A percentile compares a stretch with the other conserved stretches of the same genome.
These are phyloP conservation scores for Rhodotorula kratochvilovae DNA, from an alignment of 768 basidiomycete genomes.

Conservation along the genomic window DNA sequence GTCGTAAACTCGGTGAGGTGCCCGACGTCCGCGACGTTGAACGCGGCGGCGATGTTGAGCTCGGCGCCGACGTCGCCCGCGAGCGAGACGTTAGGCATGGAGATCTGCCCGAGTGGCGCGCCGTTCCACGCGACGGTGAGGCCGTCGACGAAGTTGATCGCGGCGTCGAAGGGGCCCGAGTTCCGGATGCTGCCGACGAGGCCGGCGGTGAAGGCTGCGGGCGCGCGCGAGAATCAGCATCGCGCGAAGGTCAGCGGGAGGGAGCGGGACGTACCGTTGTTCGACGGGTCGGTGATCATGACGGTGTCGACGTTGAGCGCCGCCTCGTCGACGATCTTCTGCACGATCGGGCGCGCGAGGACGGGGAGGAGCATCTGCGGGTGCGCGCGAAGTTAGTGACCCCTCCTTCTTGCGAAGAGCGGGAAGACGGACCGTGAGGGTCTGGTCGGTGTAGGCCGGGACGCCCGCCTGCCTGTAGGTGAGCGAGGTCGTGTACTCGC, in stretches of 20 bases:
- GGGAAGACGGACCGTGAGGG: slow-evolving; percentile 49
- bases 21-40: slow-evolving; percentile 58
- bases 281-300: slow-evolving; percentile 57
- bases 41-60: slow-evolving; percentile 57
- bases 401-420: neutral
- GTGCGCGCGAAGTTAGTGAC: neutral
- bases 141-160: slow-evolving; percentile 62
- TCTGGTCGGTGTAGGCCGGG: slow-evolving; percentile 60
- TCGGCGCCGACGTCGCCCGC: slow-evolving; percentile 60
- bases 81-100: slow-evolving; percentile 54
- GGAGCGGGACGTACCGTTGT: neutral
- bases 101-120: slow-evolving; percentile 58
- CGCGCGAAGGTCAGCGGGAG: neutral
- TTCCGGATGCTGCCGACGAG: slow-evolving; percentile 64
- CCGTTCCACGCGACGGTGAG: slow-evolving; percentile 62
- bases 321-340: slow-evolving; percentile 62
- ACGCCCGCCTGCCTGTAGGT: slow-evolving; percentile 60
- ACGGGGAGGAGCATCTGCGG: slow-evolving; percentile 58
- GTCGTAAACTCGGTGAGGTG: slow-evolving; percentile 55
- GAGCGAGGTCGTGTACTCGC: slow-evolving; percentile 62
- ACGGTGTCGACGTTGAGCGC: slow-evolving; percentile 60
- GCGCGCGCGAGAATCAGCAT: slow-evolving; percentile 33
- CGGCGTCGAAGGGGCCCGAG: slow-evolving; percentile 69
- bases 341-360: slow-evolving; percentile 69
- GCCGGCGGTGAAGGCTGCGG: slow-evolving; percentile 58